phyloP scores from a whole-genome alignment of 306 rosid genomes.

The Pueraria montana region DNA sequence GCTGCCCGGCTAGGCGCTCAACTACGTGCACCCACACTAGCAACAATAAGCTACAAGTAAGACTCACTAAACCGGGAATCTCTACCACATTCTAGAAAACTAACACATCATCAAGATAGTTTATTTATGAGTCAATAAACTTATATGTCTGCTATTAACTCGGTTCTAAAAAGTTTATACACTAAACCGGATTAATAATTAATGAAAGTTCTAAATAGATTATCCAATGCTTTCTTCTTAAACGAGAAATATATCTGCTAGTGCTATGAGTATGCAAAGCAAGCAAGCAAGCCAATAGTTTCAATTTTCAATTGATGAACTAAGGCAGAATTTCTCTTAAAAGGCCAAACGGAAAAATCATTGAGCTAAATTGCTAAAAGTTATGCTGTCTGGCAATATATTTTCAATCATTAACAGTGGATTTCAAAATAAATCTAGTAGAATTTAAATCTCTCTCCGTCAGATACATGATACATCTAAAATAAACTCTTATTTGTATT shows the following conservation, averaged over 20 bases:
- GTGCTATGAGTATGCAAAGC: background rate
- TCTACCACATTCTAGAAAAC: slow-evolving; percentile 35
- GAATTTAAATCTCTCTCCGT: background rate
- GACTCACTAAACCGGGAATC: slow-evolving; percentile 43
- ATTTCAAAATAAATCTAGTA: background rate
- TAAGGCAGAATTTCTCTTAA: background rate
- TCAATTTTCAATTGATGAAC: slow-evolving; percentile 5
- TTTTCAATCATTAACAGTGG: background rate
- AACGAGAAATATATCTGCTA: background rate
- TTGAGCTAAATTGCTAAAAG: background rate
- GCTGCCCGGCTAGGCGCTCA: slow-evolving; percentile 60
- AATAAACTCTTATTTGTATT: background rate
- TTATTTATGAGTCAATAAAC: background rate
- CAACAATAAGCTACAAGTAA: slow-evolving; percentile 62
- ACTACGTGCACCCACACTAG: slow-evolving; percentile 58
- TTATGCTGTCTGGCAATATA: background rate
- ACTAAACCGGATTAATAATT: background rate
- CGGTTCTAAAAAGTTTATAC: background rate
- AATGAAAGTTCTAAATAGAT: background rate
- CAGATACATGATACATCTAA: background rate
- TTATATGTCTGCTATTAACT: background rate
- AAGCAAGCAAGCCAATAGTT: background rate
- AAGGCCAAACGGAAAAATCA: background rate
- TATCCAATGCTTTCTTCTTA: background rate
- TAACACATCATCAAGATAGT: background rate